phyloP scores from a whole-genome alignment of 192 early-diverging fungal genomes.

The Coemansia sp. region DNA sequence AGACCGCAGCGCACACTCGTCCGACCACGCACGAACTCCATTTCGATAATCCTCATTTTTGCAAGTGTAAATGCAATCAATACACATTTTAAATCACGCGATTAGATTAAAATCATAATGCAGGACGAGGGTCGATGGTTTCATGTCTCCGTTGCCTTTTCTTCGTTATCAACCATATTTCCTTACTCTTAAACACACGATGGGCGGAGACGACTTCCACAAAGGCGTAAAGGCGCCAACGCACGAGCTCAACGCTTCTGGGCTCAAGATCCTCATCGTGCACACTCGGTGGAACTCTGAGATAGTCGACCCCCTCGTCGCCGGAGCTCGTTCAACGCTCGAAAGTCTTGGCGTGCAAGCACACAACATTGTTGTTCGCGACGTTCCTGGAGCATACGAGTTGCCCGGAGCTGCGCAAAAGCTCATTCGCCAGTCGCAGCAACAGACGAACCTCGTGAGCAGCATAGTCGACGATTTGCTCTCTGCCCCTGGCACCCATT shows the following conservation, averaged over 20 bases:
- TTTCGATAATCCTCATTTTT: not conserved
- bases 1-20: not conserved
- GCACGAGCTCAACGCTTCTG: constrained; percentile 62
- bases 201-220: constrained; percentile 61
- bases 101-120: no score
- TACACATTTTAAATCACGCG: not conserved
- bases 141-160: no score
- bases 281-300: constrained; percentile 93
- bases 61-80: not conserved
- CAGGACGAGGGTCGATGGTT: no score
- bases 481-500: not conserved
- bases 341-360: constrained; percentile 64
- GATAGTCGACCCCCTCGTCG: constrained; percentile 82
- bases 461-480: constrained; percentile 60
- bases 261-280: constrained; percentile 73
- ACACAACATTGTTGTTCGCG: constrained; percentile 73
- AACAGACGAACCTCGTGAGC: constrained; percentile 56
- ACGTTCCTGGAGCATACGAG: constrained; percentile 93
- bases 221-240: constrained; percentile 69
- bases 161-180: not conserved
- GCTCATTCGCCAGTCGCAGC: constrained; percentile 70
- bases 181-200: not conserved
- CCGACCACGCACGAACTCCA: not conserved
- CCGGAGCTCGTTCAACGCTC: constrained; percentile 69
- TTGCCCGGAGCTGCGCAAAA: constrained; percentile 85